Percentiles rank a stretch among this genome's conserved stretches.
Conservation (phyloP, 2,329 filamentous ascomycete genomes). For the Aspergillus floridensis region DNA sequence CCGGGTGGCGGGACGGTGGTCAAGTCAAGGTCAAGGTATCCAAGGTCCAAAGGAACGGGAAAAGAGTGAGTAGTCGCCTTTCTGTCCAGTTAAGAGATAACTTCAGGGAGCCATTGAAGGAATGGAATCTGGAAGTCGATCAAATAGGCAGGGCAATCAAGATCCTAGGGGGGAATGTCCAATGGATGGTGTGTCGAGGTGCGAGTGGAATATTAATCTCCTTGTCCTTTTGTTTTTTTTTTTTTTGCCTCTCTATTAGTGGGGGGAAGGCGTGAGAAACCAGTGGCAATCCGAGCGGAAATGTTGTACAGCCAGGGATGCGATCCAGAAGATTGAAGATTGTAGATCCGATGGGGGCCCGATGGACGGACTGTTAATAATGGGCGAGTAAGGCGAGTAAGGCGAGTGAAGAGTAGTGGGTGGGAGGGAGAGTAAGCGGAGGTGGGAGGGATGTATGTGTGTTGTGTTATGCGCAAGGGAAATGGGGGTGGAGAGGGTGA, state of each 20-base stretch:
- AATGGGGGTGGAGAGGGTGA: slow-evolving; percentile 5
- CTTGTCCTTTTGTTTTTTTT: neutral
- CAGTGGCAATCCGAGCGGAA: neutral
- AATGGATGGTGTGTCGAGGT: neutral
- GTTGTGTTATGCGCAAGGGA: neutral
- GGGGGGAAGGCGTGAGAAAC: neutral
- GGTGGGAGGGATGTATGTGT: neutral
- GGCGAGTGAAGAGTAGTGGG: slow-evolving; percentile 4
- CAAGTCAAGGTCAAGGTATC: slow-evolving; percentile 1
- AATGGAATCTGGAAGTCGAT: slow-evolving; percentile 15
- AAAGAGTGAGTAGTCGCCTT: slow-evolving; percentile 11
- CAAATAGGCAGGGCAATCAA: slow-evolving; percentile 11
- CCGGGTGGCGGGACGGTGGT: slow-evolving; percentile 5
- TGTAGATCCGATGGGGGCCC: slow-evolving; percentile 7
- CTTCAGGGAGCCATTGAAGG: slow-evolving; percentile 24
- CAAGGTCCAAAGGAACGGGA: slow-evolving; percentile 7
- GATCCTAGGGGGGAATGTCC: slow-evolving; percentile 16
- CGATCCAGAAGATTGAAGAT: slow-evolving; percentile 3
- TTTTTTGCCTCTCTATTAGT: neutral
- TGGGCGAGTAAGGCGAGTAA: neutral
- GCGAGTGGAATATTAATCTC: neutral
- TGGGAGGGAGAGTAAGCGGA: no score
- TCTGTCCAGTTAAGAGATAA: slow-evolving; percentile 2
- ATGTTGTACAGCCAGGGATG: slow-evolving; percentile 18
- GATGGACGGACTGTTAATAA: neutral